A percentile compares a stretch with the other conserved stretches of the same genome.
Conservation (phyloP, 345 rosid species). For the Lenwebbia sp. region DNA sequence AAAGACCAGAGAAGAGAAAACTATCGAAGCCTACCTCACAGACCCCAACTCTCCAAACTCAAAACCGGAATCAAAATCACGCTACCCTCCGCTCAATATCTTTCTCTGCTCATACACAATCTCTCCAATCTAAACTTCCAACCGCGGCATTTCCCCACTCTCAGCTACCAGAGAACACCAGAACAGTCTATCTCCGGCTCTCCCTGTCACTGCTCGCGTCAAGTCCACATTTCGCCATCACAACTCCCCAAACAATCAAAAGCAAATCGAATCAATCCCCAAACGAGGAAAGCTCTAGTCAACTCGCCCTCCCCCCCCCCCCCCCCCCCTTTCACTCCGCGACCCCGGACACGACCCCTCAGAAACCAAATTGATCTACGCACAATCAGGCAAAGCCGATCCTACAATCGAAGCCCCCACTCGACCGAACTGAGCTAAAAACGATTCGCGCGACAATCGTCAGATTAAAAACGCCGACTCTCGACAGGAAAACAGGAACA, state of each 20-base stretch:
- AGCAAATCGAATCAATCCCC: background rate
- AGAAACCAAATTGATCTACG: background rate
- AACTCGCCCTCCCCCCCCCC: no score
- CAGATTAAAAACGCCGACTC: background rate
- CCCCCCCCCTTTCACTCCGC: no score
- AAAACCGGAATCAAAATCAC: background rate
- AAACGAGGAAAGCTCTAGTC: background rate
- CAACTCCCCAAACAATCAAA: background rate
- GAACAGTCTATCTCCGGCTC: background rate
- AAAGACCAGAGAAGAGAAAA: background rate
- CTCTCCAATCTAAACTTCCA: background rate
- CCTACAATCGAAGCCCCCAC: background rate
- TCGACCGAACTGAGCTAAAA: background rate
- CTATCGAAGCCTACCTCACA: background rate
- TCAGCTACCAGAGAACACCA: background rate
- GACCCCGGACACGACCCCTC: no score
- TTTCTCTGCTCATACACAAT: background rate
- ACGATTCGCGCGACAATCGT: background rate
- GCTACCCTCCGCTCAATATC: background rate
- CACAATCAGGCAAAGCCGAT: background rate
- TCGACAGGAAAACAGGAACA: no score
- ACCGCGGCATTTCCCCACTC: background rate
- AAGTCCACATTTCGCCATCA: background rate
- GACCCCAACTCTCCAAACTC: background rate
- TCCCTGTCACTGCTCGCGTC: background rate